Conservation (phyloP, 768 basidiomycete species). For the Daedalea quercina region DNA sequence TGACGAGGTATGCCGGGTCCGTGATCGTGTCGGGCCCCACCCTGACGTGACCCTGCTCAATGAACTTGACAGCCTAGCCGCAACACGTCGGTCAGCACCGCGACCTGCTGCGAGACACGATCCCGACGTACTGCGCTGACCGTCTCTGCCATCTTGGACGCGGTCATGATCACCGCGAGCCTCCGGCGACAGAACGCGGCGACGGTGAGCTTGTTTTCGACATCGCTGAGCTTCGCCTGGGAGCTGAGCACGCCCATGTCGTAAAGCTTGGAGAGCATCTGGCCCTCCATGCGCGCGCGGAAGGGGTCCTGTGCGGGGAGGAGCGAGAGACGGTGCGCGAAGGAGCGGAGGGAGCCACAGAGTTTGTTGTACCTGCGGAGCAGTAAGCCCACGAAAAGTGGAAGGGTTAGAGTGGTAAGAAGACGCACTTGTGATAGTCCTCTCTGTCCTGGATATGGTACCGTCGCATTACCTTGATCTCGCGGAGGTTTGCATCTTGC, state of each 20-base stretch:
- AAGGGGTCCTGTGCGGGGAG: slow-evolving; percentile 89
- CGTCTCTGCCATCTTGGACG: slow-evolving; percentile 92
- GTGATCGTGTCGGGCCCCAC: slow-evolving; percentile 95
- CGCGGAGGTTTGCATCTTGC: slow-evolving; percentile 84
- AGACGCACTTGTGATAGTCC: slow-evolving; percentile 80
- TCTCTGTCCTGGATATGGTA: slow-evolving; percentile 95
- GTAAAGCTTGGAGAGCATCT: slow-evolving; percentile 90
- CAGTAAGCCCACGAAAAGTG: too few species aligned
- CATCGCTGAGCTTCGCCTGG: slow-evolving; percentile 83
- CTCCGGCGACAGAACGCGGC: slow-evolving; percentile 90
- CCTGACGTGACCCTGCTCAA: slow-evolving; percentile 97
- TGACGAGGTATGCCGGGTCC: slow-evolving; percentile 94
- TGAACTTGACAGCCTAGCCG: slow-evolving; percentile 87
- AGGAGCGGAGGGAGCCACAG: slow-evolving; percentile 77
- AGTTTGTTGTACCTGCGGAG: slow-evolving; percentile 82
- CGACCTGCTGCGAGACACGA: background rate
- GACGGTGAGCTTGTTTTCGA: slow-evolving; percentile 92
- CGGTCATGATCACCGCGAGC: slow-evolving; percentile 87
- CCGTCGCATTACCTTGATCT: slow-evolving; percentile 89
- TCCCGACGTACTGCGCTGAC: slow-evolving; percentile 74
- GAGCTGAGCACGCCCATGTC: slow-evolving; percentile 93
- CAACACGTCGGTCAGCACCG: background rate
- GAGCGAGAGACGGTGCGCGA: slow-evolving; percentile 81
- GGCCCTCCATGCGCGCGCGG: slow-evolving; percentile 75
- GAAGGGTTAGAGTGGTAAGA: slow-evolving; percentile 1